Evolutionary conservation across 23 red algal species (phyloP), one percentile per base, ranked within the genome.

Genomic region (Gracilariopsis chorda): DNA sequence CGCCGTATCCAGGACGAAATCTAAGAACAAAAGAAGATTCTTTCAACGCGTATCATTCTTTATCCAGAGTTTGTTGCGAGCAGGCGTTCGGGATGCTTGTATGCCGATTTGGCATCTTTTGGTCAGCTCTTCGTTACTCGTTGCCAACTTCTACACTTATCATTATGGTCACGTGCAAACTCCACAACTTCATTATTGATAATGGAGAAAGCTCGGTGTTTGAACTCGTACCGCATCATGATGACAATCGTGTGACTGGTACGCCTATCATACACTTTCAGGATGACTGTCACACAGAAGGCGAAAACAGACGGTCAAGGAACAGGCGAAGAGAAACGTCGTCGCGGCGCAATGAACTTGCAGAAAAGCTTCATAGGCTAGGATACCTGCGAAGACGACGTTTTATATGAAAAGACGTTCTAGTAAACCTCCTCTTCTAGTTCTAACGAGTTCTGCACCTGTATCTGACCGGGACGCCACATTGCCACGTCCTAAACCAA

Each of bases 71-170:
- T 28, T 37, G 0, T 32, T 56, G 35, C 36, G 63, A 87, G 62
- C 40, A 87, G 47, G 62, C 82, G 0, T 87, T 75, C 40, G 82
- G 82, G 23, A 87, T 87, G 58, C n/a, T 72, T 27, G 48, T 87
- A 13, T 87, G 53, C 28, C 62, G 62, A 11, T 87, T 87, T 58
- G 82, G 43, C 12, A 87, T 73, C 12, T 75, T 87, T 51, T 72
- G 49, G 82, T 74, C 82, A 1, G 30, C 82, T 29, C 59, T 74
- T 4, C 1, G 67, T 44, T 75, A 55, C 53, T 2, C 48, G 28
- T 12, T 73, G 45, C 21, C 34, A 4, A 73, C 29, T 21, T 24
- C n/a, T 4, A 71, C 62, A 51, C 27, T 87, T 7, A 33, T 87
- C 28, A 24, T 87, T 35, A 59, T 71, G 45, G 48, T 73, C 14